These are phyloP conservation scores for Ceratocystis alfenasii DNA, from an alignment of 2,329 filamentous ascomycete genomes.

Conservation along the genomic window DNA sequence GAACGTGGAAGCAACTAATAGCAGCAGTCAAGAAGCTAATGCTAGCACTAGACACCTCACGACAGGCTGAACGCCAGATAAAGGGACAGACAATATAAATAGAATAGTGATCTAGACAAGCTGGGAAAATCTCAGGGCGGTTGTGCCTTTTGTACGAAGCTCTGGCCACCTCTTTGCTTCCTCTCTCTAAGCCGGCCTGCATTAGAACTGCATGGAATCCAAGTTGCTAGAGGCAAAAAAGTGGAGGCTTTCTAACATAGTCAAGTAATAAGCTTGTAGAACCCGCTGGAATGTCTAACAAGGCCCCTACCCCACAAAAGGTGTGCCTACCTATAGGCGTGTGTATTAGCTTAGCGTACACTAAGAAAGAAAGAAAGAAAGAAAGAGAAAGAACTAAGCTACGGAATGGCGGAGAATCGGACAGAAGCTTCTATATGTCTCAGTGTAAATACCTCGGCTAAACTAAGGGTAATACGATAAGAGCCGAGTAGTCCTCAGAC, in stretches of 20 bases:
- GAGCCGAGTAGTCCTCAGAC: background rate
- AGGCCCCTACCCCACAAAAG: background rate
- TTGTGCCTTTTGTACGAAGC: slow-evolving; percentile 12
- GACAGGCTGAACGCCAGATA: too few relatives aligned
- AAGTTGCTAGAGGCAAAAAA: slow-evolving; percentile 3
- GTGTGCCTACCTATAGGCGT: background rate
- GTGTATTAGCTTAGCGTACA: background rate
- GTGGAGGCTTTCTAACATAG: background rate
- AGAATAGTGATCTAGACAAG: background rate
- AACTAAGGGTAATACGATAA: background rate
- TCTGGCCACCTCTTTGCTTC: slow-evolving; percentile 11
- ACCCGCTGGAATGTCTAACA: slow-evolving; percentile 9
- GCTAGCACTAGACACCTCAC: too few relatives aligned
- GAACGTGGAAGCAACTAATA: background rate
- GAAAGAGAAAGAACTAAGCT: background rate
- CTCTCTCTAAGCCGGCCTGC: background rate
- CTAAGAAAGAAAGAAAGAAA: background rate
- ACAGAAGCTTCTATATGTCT: slow-evolving; percentile 20
- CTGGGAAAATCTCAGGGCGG: background rate
- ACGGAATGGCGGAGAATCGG: slow-evolving; percentile 17
- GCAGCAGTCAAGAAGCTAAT: background rate
- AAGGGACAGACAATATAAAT: background rate
- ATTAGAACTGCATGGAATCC: slow-evolving; percentile 7
- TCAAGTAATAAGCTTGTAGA: slow-evolving; percentile 4
- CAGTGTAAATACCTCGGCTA: background rate